phyloP scores from a whole-genome alignment of 2,329 filamentous ascomycete genomes.

The Nectriaceae sp. region DNA sequence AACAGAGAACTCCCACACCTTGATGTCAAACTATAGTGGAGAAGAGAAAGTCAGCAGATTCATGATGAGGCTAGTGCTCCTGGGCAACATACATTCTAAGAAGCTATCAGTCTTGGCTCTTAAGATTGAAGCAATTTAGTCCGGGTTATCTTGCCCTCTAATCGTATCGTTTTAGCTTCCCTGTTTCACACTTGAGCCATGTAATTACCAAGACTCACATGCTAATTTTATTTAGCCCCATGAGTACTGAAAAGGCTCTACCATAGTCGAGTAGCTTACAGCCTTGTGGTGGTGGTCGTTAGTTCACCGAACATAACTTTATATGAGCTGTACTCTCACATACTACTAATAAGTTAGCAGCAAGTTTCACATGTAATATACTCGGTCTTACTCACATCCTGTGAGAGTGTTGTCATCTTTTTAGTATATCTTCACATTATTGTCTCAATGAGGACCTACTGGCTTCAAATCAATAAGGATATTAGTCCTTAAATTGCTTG shows the following conservation, averaged over 20 bases:
- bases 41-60: too few relatives aligned
- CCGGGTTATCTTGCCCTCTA: too few relatives aligned
- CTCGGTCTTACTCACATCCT: neutral
- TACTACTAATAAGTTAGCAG: neutral
- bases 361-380: neutral
- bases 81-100: too few relatives aligned
- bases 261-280: too few relatives aligned
- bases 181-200: neutral
- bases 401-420: neutral
- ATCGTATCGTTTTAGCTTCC: too few relatives aligned
- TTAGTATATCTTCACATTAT: neutral
- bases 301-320: neutral
- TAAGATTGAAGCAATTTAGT: too few relatives aligned
- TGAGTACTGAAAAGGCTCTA: too few relatives aligned
- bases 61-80: too few relatives aligned
- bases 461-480: neutral
- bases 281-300: neutral
- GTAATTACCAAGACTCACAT: neutral
- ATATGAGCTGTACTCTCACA: neutral
- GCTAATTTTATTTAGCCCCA: too few relatives aligned
- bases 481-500: too few relatives aligned
- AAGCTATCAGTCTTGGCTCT: too few relatives aligned
- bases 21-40: too few relatives aligned
- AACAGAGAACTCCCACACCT: neutral
- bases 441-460: neutral